Evolutionary conservation across 495 filamentous ascomycete species (phyloP), one percentile per base, ranked within the genome.

Genomic region (Talaromyces trachyspermus): DNA sequence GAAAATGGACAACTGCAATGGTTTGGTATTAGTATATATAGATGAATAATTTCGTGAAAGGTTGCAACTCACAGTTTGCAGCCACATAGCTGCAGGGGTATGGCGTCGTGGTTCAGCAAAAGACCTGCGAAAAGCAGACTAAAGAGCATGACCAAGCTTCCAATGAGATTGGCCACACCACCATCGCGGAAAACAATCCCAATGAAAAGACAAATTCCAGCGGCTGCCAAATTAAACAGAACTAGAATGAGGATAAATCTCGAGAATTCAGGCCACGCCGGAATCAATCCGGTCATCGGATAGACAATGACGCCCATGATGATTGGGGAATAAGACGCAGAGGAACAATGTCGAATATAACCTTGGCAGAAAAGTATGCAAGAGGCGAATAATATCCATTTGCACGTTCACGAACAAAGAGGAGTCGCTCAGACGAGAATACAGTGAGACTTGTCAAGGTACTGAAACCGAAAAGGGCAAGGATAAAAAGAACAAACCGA

Each of bases 401-500:
- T 12, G 92, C 92, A 46, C 92, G 73, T 69, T 99, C 92, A 24
- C 94, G 81, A 7, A 95, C 84, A 62, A 97, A 99, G 17, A 97
- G 66, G 10, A 96, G 81, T 42, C 92, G 79, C 63, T 99, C 92
- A 2, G 87, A 78, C 4, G 88, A 89, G 63, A 99, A 99, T 14
- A 96, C 92, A 9, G 85, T 95, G 49, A 99, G 74, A 55, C 80
- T 88, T 1, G 92, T 97, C 27, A 99, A 72, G 0, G 92, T 97
- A 64, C 86, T 91, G 72, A 99, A 99, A 12, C 92, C 92, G 54
- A 96, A 99, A 14, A 99, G 69, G 4, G 92, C 89, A 9, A 99
- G 78, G 30, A 97, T 70, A 72, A 99, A 99, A 99, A 96, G 76
- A 97, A 97, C 9, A 97, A 75, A 54, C 92, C 92, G n/a, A 99